Evolutionary conservation across 495 filamentous ascomycete genomes (phyloP), one percentile per base, ranked within the genome.

Genomic region (Aspergillus carlsbadensis): DNA sequence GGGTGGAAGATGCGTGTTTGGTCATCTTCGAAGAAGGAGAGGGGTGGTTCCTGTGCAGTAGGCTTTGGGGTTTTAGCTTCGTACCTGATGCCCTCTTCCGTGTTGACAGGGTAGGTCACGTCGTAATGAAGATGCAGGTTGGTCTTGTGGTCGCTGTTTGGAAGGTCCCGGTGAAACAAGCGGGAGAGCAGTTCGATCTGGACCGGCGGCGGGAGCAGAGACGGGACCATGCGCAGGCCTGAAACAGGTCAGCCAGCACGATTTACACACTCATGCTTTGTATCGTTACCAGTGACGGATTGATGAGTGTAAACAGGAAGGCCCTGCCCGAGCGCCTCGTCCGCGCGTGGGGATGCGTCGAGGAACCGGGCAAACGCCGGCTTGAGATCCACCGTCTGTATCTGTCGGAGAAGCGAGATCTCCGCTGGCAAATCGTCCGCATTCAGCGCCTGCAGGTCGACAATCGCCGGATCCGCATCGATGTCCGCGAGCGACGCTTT

Each of bases 51-150:
- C 11, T 29, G 35, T 24, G 24, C 36, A 11, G 33, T 29, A 44
- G 15, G 46, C 34, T 40, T 21, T 56, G 31, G 39, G 11, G 50
- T 29, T 10, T 39, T n/a, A 48, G 43, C 13, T 15, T 46, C 22
- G n/a, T 47, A 33, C n/a, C 39, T 46, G 11, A 29, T 36, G 14
- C 22, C 29, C 10, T 65, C 62, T 6, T 57, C 51, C 15, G 37
- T 21, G 15, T 65, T 24, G 24, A 61, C 50, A 2, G 85, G 82
- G 63, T 96, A 96, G 2, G 85, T 82, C 10, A 98, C 73, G 40
- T 87, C 65, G 69, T 91, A 89, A 71, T 96, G 90, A 2, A 89
- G 73, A 69, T 96, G 90, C 13, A 96, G 69, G 72, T 97, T 97
- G 54, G 93, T 96, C 62, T 87, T 79, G 67, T 97, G 89, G 11